Base-by-base conservation (phyloP, 2,329 filamentous ascomycete species). In the Colletotrichum filicis region DNA sequence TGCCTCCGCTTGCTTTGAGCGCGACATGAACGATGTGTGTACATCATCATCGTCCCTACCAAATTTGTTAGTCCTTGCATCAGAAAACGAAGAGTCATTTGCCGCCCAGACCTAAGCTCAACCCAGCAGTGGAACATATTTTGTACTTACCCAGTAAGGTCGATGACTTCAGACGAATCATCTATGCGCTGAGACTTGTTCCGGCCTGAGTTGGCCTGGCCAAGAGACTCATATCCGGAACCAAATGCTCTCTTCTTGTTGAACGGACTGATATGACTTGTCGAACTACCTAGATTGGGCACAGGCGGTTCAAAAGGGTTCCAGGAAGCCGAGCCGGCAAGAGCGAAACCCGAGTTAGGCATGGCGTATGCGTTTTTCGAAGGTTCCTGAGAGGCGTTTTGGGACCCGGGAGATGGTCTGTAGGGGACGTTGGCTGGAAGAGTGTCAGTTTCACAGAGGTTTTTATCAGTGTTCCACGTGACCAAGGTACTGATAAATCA, bases 111-210 rank as follows among this genome's bases (percentile, higher is more conserved):
- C 12, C 30, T 22, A 14, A 8, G 16, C n/a, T 19, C 22, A 30
- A 30, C 11, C 19, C 14, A 32, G 32, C 5, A 5, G 26, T 14
- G 32, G 11, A 76, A n/a, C 77, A 76, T 30, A 79, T 24, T 42
- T 22, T 26, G n/a, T 19, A 73, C 79, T 71, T 80, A 83, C 81
- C 83, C 83, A 74, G 84, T 86, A 76, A 86, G 81, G 76, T 86
- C 84, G 67, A 86, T 84, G 46, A 85, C 66, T 24, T 81, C 79
- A 56, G 60, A 46, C 24, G 35, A 46, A 56, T 68, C 65, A n/a
- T 24, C 55, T 19, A 22, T 78, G 74, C 53, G 46, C 42, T 55
- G 73, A 66, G 67, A 65, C 60, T 74, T 72, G 61, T 30, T 62
- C 11, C 71, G 61, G 22, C 68, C 63, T 14, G 68, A 28, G 22